Conservation (phyloP, 768 basidiomycete species). For the Myochromella boudieri region DNA sequence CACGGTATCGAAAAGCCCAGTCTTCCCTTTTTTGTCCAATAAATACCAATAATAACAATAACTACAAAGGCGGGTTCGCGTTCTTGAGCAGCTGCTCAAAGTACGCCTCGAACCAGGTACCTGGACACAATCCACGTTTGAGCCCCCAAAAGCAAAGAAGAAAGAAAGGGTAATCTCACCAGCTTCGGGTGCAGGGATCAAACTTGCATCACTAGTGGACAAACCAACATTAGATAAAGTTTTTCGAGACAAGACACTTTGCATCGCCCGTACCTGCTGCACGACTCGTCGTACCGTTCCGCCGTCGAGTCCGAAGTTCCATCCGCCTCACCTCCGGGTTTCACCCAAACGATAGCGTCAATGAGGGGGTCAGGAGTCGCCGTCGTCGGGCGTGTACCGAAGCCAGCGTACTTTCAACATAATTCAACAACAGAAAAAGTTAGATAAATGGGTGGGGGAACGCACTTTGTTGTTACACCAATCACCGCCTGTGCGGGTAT, state of each 20-base stretch:
- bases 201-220: not conserved
- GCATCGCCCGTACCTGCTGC: conserved; percentile 16
- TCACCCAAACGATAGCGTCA: conserved; percentile 41
- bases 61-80: conserved; percentile 27
- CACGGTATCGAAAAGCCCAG: too few relatives aligned
- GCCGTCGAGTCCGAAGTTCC: conserved; percentile 35
- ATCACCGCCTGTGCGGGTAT: conserved; percentile 24
- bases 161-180: not conserved
- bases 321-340: conserved; percentile 41
- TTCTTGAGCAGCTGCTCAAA: conserved; percentile 27
- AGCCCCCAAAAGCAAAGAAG: not conserved
- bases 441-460: not conserved
- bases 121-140: conserved; percentile 1
- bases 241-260: conserved; percentile 18
- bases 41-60: too few relatives aligned
- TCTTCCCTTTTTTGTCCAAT: too few relatives aligned
- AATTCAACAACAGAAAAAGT: not conserved
- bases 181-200: conserved; percentile 34
- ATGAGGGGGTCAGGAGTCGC: conserved; percentile 25
- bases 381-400: conserved; percentile 33
- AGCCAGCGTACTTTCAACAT: conserved; percentile 24
- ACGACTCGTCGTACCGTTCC: conserved; percentile 28
- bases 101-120: conserved; percentile 34
- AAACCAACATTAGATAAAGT: not conserved
- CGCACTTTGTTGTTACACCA: conserved; percentile 32